Evolutionary conservation across 257 asterid species (phyloP), one percentile per base, ranked within the genome.

Genomic region (Knoxia roxburghii): DNA sequence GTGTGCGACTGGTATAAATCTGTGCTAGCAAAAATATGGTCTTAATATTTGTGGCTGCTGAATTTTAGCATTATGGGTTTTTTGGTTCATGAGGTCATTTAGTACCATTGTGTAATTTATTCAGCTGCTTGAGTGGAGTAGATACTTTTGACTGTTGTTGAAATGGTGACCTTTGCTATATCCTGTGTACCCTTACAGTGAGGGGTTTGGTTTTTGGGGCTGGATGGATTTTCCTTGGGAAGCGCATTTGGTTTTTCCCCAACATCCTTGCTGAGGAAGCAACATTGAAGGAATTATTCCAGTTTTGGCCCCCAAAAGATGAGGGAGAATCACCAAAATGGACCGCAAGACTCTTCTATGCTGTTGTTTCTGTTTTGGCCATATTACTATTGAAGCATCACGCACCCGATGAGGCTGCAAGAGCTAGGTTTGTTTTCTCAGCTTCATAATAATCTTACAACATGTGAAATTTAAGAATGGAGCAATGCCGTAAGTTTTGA

Each of bases 251-350:
- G 99, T 78, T 94, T 76, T 94, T 94, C 91, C 99, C 99, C 8
- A 90, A 94, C 76, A 94, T 94, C 73, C 99, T 94, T 66, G 99
- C 99, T 0, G 99, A 90, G 83, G 99, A 94, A 83, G 99, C 99
- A 67, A 94, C 99, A 8, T 88, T 94, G 2, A 86, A 90, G 79
- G 97, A 94, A 70, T 68, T 94, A 72, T 94, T 94, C 89, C 99
- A 91, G 83, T 90, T 94, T 77, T 90, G 96, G 97, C 97, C 99
- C 65, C 83, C 84, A 85, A 94, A 88, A 81, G 99, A 94, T 50
- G 97, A 88, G 80, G 89, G 71, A 5, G 99, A 87, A 74, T 86
- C 83, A 67, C 96, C 99, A 1, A 90, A 94, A 79, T 94, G 97
- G 99, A 85, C 96, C 8, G 97, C 96, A 20, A 79, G 99, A 84